Evolutionary conservation across 306 rosid species (phyloP).

Genomic region (Leucaena leucocephala): DNA sequence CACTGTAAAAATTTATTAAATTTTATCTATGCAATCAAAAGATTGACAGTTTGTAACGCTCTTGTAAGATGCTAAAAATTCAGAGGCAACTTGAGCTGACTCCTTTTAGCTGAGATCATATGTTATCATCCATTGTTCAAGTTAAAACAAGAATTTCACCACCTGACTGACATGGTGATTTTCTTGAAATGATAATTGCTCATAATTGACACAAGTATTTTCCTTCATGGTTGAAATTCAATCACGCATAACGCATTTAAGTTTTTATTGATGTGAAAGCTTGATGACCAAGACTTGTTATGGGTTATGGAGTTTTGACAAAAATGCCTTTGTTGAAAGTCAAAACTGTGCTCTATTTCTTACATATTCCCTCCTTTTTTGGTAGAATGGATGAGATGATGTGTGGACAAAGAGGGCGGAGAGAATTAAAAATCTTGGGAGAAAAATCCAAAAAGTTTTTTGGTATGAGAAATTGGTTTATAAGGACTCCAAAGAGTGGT

Average conservation of each 20-base stretch:
- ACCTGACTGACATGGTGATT: conserved; percentile 14
- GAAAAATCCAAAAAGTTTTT: conserved; percentile 81
- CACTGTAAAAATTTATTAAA: conserved; percentile 4
- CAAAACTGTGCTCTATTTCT: conserved; percentile 28
- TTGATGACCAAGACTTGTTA: conserved; percentile 9
- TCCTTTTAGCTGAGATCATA: neutral
- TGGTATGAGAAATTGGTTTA: conserved; percentile 80
- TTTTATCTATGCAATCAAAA: neutral
- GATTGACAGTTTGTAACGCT: neutral
- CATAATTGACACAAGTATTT: conserved; percentile 30
- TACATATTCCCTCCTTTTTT: conserved; percentile 30
- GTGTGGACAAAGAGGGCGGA: conserved; percentile 97
- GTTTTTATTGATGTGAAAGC: conserved; percentile 20
- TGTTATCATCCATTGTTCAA: conserved; percentile 12
- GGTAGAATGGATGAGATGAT: conserved; percentile 99
- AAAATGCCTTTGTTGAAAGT: conserved; percentile 35
- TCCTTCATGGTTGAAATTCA: conserved; percentile 17
- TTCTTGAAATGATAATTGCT: conserved; percentile 3
- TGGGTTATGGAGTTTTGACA: conserved; percentile 21
- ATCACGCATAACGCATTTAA: neutral
- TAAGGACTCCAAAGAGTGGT: conserved; percentile 74
- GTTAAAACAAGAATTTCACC: conserved; percentile 8
- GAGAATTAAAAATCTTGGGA: conserved; percentile 89
- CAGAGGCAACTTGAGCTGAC: neutral
- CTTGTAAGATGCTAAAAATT: neutral